phyloP scores from a whole-genome alignment of 1,139 yeast genomes.

The Taiozyma onychis region DNA sequence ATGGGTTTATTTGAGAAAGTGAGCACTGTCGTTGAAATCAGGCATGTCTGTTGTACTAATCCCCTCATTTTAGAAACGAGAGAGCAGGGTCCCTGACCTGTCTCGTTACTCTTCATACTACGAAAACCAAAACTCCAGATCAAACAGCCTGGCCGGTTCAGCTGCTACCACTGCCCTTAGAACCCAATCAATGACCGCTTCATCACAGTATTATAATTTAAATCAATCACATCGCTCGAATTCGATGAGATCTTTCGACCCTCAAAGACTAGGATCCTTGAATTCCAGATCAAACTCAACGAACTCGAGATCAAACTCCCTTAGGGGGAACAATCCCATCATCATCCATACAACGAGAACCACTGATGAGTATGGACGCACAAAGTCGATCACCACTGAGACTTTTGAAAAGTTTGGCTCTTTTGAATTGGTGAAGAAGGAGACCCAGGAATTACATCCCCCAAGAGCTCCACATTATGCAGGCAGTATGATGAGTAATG shows the following conservation, averaged over 20 bases:
- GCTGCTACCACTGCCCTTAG: slow-evolving; percentile 15
- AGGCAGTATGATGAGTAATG: slow-evolving; percentile 17
- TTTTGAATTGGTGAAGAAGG: slow-evolving; percentile 22
- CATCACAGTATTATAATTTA: background rate
- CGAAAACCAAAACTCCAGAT: slow-evolving; percentile 1
- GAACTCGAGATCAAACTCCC: slow-evolving; percentile 2
- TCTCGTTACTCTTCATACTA: slow-evolving; percentile 10
- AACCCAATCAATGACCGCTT: slow-evolving; percentile 5
- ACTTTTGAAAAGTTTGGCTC: slow-evolving; percentile 24
- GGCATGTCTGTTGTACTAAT: background rate
- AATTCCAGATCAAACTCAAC: background rate
- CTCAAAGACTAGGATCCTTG: background rate
- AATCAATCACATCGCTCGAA: slow-evolving; percentile 1
- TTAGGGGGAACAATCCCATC: slow-evolving; percentile 5
- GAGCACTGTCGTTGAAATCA: background rate
- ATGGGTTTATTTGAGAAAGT: background rate
- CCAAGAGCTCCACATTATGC: slow-evolving; percentile 9
- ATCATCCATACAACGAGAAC: slow-evolving; percentile 23
- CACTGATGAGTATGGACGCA: slow-evolving; percentile 24
- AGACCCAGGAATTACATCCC: slow-evolving; percentile 11
- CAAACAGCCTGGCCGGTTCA: slow-evolving; percentile 4
- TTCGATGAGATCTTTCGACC: slow-evolving; percentile 1
- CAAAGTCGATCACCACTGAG: slow-evolving; percentile 25
- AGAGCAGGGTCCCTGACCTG: slow-evolving; percentile 11
- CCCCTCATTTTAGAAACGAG: slow-evolving; percentile 1